phyloP scores from a whole-genome alignment of 73 alveolate species.

The Uronychia setigera region DNA sequence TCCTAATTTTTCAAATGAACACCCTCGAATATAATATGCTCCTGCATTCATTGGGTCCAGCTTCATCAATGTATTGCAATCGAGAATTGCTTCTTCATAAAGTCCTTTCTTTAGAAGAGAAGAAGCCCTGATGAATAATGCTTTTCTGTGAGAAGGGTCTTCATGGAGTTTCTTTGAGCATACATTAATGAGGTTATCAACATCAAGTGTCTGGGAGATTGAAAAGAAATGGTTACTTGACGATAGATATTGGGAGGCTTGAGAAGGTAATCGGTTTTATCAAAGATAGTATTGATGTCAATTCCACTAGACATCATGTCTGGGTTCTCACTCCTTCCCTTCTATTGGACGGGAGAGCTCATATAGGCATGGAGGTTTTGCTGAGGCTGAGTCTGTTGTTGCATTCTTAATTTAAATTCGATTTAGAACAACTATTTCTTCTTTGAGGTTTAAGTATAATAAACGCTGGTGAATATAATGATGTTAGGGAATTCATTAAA shows the following conservation, averaged over 20 bases:
- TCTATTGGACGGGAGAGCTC: too few species aligned
- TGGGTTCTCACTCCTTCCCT: too few species aligned
- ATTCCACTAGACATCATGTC: too few species aligned
- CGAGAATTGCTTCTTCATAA: constrained; percentile 73
- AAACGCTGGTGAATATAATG: too few species aligned
- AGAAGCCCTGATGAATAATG: constrained; percentile 84
- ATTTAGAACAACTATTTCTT: too few species aligned
- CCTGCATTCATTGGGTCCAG: constrained; percentile 80
- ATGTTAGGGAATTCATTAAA: too few species aligned
- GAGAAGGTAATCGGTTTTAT: too few species aligned
- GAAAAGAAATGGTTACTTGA: constrained; percentile 1
- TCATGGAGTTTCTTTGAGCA: constrained; percentile 73
- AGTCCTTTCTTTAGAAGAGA: constrained; percentile 72
- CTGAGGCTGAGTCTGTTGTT: too few species aligned
- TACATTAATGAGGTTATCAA: constrained; percentile 77
- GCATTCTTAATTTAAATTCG: too few species aligned
- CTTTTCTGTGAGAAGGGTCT: constrained; percentile 81
- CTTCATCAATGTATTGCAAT: constrained; percentile 73
- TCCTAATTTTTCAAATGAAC: constrained; percentile 84
- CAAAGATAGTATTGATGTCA: too few species aligned
- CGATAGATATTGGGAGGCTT: constrained; percentile 31
- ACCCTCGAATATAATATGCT: constrained; percentile 84
- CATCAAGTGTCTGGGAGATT: constrained; percentile 66
- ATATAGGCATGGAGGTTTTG: too few species aligned
- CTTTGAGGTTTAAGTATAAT: too few species aligned